Conservation (phyloP, 2,329 filamentous ascomycete species). For the Trichoderma sp. region DNA sequence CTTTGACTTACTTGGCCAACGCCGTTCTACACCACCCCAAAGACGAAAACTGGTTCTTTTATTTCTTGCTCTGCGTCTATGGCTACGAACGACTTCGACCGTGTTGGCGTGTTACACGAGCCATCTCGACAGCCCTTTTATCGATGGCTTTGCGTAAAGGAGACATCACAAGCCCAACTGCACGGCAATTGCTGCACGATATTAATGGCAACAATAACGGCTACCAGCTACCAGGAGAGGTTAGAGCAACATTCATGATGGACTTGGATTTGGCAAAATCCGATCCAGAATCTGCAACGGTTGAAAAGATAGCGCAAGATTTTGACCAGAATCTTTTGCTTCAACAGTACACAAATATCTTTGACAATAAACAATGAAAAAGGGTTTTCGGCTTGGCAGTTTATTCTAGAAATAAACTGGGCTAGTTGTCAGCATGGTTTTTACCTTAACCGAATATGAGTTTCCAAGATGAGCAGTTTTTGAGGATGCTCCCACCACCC, state of each 20-base stretch:
- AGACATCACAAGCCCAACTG: slow-evolving; percentile 34
- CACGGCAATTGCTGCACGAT: slow-evolving; percentile 31
- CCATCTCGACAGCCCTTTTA: slow-evolving; percentile 38
- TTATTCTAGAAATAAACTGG: not conserved
- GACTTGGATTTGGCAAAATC: slow-evolving; percentile 36
- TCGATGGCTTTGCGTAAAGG: slow-evolving; percentile 39
- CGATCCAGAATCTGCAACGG: slow-evolving; percentile 35
- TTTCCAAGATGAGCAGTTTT: not conserved
- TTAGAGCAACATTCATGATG: slow-evolving; percentile 38
- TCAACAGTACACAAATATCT: slow-evolving; percentile 29
- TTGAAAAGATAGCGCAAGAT: slow-evolving; percentile 34
- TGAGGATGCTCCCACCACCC: not conserved
- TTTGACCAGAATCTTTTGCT: slow-evolving; percentile 36
- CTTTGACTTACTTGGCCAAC: slow-evolving; percentile 29
- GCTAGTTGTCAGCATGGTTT: not conserved
- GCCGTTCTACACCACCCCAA: slow-evolving; percentile 35
- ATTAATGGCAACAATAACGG: slow-evolving; percentile 25
- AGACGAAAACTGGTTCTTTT: slow-evolving; percentile 37
- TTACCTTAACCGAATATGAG: not conserved
- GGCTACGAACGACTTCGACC: slow-evolving; percentile 39
- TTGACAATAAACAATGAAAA: not conserved
- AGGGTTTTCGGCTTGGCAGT: not conserved
- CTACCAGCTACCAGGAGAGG: slow-evolving; percentile 17
- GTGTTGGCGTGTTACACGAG: slow-evolving; percentile 39
- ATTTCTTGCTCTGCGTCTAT: slow-evolving; percentile 42